Evolutionary conservation across 2,329 filamentous ascomycete genomes (phyloP), one percentile per base, ranked within the genome.

Genomic region (Pyricularia pennisetigena): DNA sequence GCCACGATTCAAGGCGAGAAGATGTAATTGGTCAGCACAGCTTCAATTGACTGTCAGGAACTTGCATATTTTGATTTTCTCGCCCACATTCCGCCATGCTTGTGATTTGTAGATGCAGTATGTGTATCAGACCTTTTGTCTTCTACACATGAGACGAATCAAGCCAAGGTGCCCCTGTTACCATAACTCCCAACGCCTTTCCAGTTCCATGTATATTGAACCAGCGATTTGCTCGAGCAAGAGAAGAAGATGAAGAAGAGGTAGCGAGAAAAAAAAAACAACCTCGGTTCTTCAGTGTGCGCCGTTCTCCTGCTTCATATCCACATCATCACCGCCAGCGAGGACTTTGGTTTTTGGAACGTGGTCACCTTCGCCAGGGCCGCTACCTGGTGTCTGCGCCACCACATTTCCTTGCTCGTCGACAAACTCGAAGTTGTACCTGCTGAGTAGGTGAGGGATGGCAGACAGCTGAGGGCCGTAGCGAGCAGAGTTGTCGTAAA

Each of bases 381-480:
- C 74, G 2, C 86, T 83, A 6, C 93, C 93, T 0, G 94, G 94
- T 3, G 94, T 97, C 30, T 89, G 85, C 2, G 93, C 92, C 26
- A 94, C 91, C 7, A 97, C 89, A 68, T 96, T 90, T 69, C 93
- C 94, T 65, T 92, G 86, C 80, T 99, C 95, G 77, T 99, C 93
- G 63, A 98, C 90, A 74, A 97, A 98, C 76, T 99, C 94, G 76
- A 98, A 98, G 79, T 97, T 96, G 81, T 98, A 99, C 68, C 93
- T 86, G 71, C 93, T 97, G 12, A 99, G 86, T 4, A 98, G 85
- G 77, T 99, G 95, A 0, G 95, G 95, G 68, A 99, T 98, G 0
- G 95, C 95, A 1, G 94, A 97, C 20, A 99, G 88, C 77, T 99
- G 95, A 4, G 95, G 95, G 0, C 95, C 95, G 77, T 99, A 99